phyloP scores from a whole-genome alignment of 2,329 filamentous ascomycete genomes.

The Emydomyces testavorans region DNA sequence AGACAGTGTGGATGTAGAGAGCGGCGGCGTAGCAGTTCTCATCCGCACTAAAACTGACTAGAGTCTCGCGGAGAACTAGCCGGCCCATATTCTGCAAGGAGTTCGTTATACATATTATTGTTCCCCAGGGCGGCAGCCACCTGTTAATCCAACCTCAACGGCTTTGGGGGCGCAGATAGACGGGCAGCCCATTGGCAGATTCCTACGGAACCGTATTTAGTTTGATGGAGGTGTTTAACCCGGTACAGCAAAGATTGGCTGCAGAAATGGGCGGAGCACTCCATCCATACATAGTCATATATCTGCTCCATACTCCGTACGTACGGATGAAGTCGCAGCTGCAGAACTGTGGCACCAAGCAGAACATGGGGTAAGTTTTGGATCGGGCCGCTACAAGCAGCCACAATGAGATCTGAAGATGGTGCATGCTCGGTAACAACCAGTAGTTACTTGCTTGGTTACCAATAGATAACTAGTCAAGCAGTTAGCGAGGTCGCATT shows the following conservation, averaged over 20 bases:
- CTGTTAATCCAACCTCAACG: constrained; percentile 6
- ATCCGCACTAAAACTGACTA: too few species aligned
- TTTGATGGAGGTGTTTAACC: neutral
- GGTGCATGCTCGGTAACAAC: neutral
- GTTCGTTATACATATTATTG: too few species aligned
- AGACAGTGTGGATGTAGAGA: too few species aligned
- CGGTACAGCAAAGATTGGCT: constrained; percentile 8
- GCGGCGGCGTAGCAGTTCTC: too few species aligned
- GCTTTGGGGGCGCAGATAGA: neutral
- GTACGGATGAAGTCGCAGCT: too few species aligned
- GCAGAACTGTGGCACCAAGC: neutral
- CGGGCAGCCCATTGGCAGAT: neutral
- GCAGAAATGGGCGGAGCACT: neutral
- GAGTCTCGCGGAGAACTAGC: too few species aligned
- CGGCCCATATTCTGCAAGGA: too few species aligned
- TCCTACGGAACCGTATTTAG: neutral
- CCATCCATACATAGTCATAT: neutral
- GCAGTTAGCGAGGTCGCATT: constrained; percentile 2
- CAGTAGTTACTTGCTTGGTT: too few species aligned
- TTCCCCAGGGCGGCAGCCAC: too few species aligned
- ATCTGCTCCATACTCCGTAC: too few species aligned
- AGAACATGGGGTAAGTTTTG: constrained; percentile 6
- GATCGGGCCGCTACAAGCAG: constrained; percentile 8
- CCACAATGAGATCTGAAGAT: constrained; percentile 6
- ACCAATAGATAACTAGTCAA: neutral